phyloP scores from a whole-genome alignment of 176 grass and related monocot genomes.

The Oryza rufipogon region DNA sequence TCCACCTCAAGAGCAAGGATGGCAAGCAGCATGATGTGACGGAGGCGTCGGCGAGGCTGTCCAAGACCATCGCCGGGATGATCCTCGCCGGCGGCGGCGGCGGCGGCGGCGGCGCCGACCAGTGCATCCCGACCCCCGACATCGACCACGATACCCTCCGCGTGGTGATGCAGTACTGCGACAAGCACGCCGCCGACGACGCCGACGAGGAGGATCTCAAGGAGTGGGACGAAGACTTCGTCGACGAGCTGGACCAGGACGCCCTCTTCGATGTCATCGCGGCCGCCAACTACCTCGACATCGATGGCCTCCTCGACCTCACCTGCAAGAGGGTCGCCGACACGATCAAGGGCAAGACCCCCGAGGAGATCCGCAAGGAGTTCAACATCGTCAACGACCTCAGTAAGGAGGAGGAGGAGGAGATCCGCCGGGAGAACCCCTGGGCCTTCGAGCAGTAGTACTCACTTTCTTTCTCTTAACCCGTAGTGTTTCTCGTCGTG shows the following conservation, averaged over 20 bases:
- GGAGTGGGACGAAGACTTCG: background rate
- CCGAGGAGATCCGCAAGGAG: constrained; percentile 7
- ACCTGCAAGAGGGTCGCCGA: background rate
- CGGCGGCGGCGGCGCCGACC: too few species aligned
- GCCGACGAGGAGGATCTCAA: background rate
- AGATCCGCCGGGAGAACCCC: background rate
- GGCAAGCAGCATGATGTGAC: background rate
- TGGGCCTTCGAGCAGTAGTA: constrained; percentile 20
- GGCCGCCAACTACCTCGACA: background rate
- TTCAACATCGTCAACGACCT: background rate
- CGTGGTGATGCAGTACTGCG: background rate
- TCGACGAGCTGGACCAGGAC: background rate
- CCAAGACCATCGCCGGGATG: too few species aligned
- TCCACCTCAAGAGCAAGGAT: constrained; percentile 17
- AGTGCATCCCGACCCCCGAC: background rate
- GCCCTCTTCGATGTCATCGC: background rate
- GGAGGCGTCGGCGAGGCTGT: too few species aligned
- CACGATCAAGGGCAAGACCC: background rate
- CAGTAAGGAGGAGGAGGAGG: background rate
- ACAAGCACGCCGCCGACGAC: background rate
- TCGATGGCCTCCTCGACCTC: constrained; percentile 18
- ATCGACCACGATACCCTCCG: background rate
- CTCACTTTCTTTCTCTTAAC: background rate
- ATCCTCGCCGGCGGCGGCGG: too few species aligned
- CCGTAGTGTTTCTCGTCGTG: background rate